Conservation (phyloP, 2,329 filamentous ascomycete genomes). For the Camillea tinctor region DNA sequence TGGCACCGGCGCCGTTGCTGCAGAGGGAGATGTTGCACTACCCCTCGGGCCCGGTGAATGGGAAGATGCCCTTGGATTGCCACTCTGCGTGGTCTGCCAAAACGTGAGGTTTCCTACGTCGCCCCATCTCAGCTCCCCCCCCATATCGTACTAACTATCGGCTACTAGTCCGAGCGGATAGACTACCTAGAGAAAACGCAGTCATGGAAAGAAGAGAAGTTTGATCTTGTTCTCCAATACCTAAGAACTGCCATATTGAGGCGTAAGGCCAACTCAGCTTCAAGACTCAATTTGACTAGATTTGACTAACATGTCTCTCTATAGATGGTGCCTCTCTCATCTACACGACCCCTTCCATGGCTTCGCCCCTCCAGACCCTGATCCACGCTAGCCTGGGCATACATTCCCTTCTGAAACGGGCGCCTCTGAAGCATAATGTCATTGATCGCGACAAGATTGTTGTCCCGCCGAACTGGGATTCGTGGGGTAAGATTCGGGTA, state of each 20-base stretch:
- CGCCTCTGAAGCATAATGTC: slow-evolving; percentile 82
- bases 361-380: slow-evolving; percentile 74
- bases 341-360: slow-evolving; percentile 75
- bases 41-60: slow-evolving; percentile 87
- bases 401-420: slow-evolving; percentile 75
- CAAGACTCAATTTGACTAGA: not conserved
- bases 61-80: slow-evolving; percentile 84
- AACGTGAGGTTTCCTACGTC: slow-evolving; percentile 57
- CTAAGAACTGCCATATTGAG: slow-evolving; percentile 85
- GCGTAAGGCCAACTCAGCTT: slow-evolving; percentile 51
- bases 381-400: slow-evolving; percentile 85
- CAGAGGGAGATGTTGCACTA: slow-evolving; percentile 67
- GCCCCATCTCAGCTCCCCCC: not conserved
- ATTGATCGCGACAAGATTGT: slow-evolving; percentile 93
- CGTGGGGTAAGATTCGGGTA: slow-evolving; percentile 94
- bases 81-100: slow-evolving; percentile 92
- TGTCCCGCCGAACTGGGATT: slow-evolving; percentile 96
- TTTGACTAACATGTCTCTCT: slow-evolving; percentile 20
- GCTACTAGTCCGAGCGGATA: slow-evolving; percentile 74
- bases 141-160: slow-evolving; percentile 16
- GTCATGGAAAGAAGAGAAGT: slow-evolving; percentile 93
- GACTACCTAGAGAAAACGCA: slow-evolving; percentile 86
- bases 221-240: slow-evolving; percentile 93
- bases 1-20: slow-evolving; percentile 56
- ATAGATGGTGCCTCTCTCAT: slow-evolving; percentile 80